Evolutionary conservation across 208 protist genomes (phyloP), one percentile per base, ranked within the genome.

Genomic region (Leishmania tropica): DNA sequence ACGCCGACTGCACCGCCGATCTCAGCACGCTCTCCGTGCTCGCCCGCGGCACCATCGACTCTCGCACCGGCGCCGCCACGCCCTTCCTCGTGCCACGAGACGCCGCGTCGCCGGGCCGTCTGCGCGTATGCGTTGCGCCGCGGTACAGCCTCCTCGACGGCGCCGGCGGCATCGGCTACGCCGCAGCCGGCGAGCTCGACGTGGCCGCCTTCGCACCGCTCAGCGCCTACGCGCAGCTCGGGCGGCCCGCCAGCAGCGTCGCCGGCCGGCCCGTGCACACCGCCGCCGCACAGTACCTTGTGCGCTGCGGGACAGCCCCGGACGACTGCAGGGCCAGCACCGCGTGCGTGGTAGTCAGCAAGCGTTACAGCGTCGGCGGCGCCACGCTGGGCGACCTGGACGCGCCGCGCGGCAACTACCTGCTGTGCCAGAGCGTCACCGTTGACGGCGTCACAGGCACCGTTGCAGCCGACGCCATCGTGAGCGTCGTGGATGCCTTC

Each of bases 341-440:
- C 4, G 65, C 78, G 35, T 91, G 88, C 81, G 75, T 42, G 54
- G n/a, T 72, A 5, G 67, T 85, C 6, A 54, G 53, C 5, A 53
- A 72, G 67, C 74, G 81, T 51, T 83, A 88, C 56, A 81, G 58
- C 48, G 75, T 89, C 70, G 88, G 84, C 47, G 88, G 80, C 45
- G 80, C 42, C 68, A 54, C 79, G 2, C 31, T 65, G 28, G 48
- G 82, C 42, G 74, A 78, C 21, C 40, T 85, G 62, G 75, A 53
- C 13, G 83, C 85, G 21, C 68, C 74, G 19, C 60, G 60, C 45
- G 90, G 90, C 8, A 74, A 64, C 4, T 91, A 90, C 80, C 73
- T 86, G 65, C 60, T 93, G n/a, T 93, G 90, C 79, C 88, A 93
- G 67, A 77, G 88, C 37, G 85, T 85, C 53, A 78, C 73, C 24